Conservation (phyloP, 441 rosid species). For the Flueggea neowawraea region DNA sequence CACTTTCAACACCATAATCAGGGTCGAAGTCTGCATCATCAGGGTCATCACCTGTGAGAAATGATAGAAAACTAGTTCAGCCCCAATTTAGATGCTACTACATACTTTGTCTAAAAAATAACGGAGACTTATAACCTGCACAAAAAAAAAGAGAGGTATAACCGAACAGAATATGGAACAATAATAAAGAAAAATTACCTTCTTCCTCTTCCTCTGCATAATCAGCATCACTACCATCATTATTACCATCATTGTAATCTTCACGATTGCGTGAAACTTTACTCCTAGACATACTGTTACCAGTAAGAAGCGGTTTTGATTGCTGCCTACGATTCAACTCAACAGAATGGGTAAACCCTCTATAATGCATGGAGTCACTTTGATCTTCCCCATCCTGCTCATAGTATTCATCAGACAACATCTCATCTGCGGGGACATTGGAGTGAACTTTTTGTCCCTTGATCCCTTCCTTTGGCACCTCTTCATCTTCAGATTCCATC, state of each 20-base stretch:
- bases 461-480: constrained; percentile 42
- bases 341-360: constrained; percentile 49
- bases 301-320: constrained; percentile 33
- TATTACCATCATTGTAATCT: constrained; percentile 32
- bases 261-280: constrained; percentile 35
- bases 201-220: constrained; percentile 81
- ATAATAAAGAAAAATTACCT: constrained; percentile 42
- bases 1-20: constrained; percentile 43
- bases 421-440: constrained; percentile 96
- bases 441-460: constrained; percentile 62
- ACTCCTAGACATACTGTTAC: constrained; percentile 47
- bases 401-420: constrained; percentile 99
- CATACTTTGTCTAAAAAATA: too few relatives aligned
- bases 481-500: constrained; percentile 66
- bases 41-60: constrained; percentile 87
- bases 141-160: too few relatives aligned
- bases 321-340: constrained; percentile 53
- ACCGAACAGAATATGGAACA: constrained; percentile 11
- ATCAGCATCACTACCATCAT: constrained; percentile 45
- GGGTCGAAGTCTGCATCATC: constrained; percentile 98
- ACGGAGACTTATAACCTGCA: not conserved
- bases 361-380: constrained; percentile 63
- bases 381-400: constrained; percentile 99
- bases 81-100: constrained; percentile 5
- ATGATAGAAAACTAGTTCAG: constrained; percentile 24